Percentiles rank a stretch among this genome's conserved stretches.
Conservation (phyloP, 768 basidiomycete genomes). For the Boletus vermiculosoides region DNA sequence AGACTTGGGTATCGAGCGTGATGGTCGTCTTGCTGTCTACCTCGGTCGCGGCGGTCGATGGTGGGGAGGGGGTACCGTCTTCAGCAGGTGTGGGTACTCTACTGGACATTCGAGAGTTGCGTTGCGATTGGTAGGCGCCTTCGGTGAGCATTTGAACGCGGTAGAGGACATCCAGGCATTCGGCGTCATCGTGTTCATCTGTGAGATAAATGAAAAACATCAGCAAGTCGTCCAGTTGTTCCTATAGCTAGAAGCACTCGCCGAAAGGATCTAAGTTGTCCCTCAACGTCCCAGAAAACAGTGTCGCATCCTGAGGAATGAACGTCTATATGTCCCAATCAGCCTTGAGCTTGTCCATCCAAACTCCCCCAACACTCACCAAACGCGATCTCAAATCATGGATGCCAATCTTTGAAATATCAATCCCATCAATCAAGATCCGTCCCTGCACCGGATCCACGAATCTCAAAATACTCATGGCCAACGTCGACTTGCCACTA, state of each 20-base stretch:
- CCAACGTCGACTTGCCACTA: conserved; percentile 80
- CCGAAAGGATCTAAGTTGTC: conserved; percentile 77
- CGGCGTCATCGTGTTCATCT: conserved; percentile 77
- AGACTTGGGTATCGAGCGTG: conserved; percentile 74
- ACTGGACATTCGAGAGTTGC: conserved; percentile 49
- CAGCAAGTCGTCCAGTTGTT: not conserved
- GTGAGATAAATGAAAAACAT: not conserved
- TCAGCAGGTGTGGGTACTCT: conserved; percentile 44
- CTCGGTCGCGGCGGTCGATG: conserved; percentile 48
- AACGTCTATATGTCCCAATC: conserved; percentile 53
- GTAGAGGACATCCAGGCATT: conserved; percentile 75
- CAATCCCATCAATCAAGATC: conserved; percentile 85
- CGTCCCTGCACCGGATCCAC: conserved; percentile 74
- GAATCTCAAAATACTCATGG: conserved; percentile 84
- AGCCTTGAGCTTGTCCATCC: not conserved
- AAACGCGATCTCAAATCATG: conserved; percentile 78
- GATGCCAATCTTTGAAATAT: conserved; percentile 81
- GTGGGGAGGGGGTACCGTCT: conserved; percentile 39
- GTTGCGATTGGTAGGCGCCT: conserved; percentile 46
- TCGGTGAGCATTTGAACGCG: conserved; percentile 76
- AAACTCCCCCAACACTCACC: conserved; percentile 38
- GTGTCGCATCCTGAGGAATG: conserved; percentile 71
- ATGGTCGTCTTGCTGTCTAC: conserved; percentile 56
- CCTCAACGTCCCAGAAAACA: conserved; percentile 78
- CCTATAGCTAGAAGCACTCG: conserved; percentile 22